Evolutionary conservation across 2,329 filamentous ascomycete genomes (phyloP), one percentile per base, ranked within the genome.

Genomic region (Lachnellula hyalina): DNA sequence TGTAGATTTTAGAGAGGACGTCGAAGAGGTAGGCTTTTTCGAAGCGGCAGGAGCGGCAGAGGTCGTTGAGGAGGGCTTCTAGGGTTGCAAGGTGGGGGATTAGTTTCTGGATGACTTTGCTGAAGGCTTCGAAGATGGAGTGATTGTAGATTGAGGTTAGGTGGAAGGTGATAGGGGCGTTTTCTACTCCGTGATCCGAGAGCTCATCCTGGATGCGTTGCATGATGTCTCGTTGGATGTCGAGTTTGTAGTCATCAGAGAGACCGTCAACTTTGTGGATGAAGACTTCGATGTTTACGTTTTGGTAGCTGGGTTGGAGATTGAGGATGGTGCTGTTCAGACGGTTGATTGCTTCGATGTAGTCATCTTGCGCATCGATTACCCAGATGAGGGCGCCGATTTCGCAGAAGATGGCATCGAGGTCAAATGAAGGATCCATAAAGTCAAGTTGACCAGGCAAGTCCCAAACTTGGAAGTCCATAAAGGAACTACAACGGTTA

Each of bases 181-280:
- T 96, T 69, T 96, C 93, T 68, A 96, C 90, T 12, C 92, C 93
- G 57, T 90, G 84, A 70, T 99, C 94, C 11, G 87, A 93, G 34
- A 99, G 83, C 71, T 99, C 94, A 70, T 99, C 94, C 66, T 96
- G 91, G 59, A 97, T 96, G 40, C 91, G 86, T 70, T 97, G 95
- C 51, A 92, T 92, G 60, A 99, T 96, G 72, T 99, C 94, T 56
- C 94, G 87, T 75, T 96, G 94, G 17, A 95, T 96, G 67, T 99
- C 94, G 55, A 92, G 85, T 69, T 94, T 92, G 77, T 94, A 97
- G 72, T 99, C 94, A 63, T 97, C 94, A 28, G 90, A 94, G 15
- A 99, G 79, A n/a, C 92, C 93, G 69, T 99, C 94, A 35, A 96
- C 93, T 72, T 99, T 99, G 80, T 99, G 94, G 65, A 99, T 96